Conservation (phyloP, 169 alveolate species). For the Plasmodium malariae region DNA sequence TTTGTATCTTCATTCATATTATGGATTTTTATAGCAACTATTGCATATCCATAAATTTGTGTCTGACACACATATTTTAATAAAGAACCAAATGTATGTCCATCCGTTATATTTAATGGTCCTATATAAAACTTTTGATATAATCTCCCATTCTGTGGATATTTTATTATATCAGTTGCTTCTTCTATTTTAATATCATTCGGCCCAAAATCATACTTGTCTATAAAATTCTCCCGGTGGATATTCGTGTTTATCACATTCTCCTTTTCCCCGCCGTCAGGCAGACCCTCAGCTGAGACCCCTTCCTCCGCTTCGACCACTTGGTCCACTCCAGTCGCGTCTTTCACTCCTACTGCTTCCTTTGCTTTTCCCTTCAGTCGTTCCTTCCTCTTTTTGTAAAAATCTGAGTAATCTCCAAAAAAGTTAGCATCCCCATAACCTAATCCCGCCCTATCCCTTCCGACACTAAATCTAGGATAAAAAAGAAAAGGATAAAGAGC, state of each 20-base stretch:
- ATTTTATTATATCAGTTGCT: constrained; percentile 70
- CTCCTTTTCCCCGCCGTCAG: background rate
- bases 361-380: constrained; percentile 75
- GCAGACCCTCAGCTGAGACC: background rate
- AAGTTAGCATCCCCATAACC: constrained; percentile 82
- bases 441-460: constrained; percentile 81
- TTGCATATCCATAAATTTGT: constrained; percentile 89
- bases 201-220: constrained; percentile 67
- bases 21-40: constrained; percentile 87
- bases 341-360: constrained; percentile 51
- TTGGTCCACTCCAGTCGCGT: background rate
- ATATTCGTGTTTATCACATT: constrained; percentile 24
- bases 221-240: constrained; percentile 57
- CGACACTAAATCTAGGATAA: constrained; percentile 80
- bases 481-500: constrained; percentile 78
- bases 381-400: constrained; percentile 75
- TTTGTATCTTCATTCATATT: constrained; percentile 84
- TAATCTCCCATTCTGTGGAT: constrained; percentile 80
- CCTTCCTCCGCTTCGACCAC: background rate
- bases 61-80: constrained; percentile 84
- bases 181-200: constrained; percentile 69
- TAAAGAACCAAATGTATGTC: constrained; percentile 89
- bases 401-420: constrained; percentile 83
- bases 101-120: constrained; percentile 87
- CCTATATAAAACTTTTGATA: constrained; percentile 90